Evolutionary conservation across 2,329 filamentous ascomycete species (phyloP).

Genomic region (Fusarium sp.): DNA sequence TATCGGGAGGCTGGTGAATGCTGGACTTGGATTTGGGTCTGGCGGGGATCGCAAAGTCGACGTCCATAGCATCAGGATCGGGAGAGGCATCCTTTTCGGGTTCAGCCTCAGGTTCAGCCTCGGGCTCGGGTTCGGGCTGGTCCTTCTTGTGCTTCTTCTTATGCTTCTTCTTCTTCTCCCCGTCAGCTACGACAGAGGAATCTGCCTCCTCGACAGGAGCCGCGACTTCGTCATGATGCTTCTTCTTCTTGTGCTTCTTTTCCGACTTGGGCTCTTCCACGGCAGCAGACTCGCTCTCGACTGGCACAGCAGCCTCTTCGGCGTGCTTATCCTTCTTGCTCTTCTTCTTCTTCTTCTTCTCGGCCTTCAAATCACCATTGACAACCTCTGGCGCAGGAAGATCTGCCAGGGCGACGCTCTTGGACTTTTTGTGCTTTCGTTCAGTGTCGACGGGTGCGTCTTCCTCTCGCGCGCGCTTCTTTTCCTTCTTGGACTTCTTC

Average conservation of each 20-base stretch:
- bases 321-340: conserved; percentile 45
- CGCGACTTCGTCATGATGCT: conserved; percentile 39
- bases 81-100: conserved; percentile 26
- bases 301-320: conserved; percentile 16
- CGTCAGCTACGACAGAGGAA: conserved; percentile 13
- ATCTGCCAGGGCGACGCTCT: conserved; percentile 54
- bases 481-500: conserved; percentile 57
- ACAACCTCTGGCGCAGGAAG: conserved; percentile 34
- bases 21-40: conserved; percentile 43
- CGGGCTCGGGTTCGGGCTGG: conserved; percentile 42
- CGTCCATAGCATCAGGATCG: conserved; percentile 54
- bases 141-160: conserved; percentile 48
- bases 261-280: conserved; percentile 37
- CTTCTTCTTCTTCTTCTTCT: conserved; percentile 49
- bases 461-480: conserved; percentile 61
- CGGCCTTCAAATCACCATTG: conserved; percentile 48
- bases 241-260: conserved; percentile 49
- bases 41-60: conserved; percentile 49
- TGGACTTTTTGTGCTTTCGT: conserved; percentile 64
- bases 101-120: neutral
- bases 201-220: conserved; percentile 21
- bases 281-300: conserved; percentile 12
- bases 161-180: conserved; percentile 49
- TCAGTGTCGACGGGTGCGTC: conserved; percentile 54
- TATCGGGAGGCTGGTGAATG: conserved; percentile 53